Evolutionary conservation across 768 basidiomycete species (phyloP).

Genomic region (Guyanaporus albipodus): DNA sequence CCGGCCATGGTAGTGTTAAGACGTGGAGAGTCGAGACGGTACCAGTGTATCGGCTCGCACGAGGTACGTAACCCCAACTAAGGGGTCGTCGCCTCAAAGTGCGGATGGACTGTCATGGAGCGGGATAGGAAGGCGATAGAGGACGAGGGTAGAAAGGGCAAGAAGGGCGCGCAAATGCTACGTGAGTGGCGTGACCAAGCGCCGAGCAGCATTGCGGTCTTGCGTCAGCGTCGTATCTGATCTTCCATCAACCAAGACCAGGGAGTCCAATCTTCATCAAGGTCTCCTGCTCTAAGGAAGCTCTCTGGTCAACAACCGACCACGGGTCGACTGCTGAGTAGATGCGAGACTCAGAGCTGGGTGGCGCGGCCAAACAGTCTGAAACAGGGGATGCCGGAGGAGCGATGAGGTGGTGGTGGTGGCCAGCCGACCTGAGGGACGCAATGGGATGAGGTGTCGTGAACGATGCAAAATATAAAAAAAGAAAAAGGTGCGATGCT

Average conservation of each 20-base stretch:
- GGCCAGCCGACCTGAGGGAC: constrained; percentile 25
- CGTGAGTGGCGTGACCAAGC: constrained; percentile 44
- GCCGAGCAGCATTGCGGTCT: constrained; percentile 62
- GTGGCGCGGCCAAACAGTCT: constrained; percentile 55
- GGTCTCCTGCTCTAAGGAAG: constrained; percentile 29
- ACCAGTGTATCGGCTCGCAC: constrained; percentile 74
- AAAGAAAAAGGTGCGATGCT: constrained; percentile 32
- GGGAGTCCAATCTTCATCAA: constrained; percentile 49
- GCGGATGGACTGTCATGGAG: constrained; percentile 48
- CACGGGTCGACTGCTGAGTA: constrained; percentile 38
- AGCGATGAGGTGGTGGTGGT: constrained; percentile 8
- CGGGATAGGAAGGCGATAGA: constrained; percentile 42
- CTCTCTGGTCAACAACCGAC: constrained; percentile 27
- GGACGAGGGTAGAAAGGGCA: constrained; percentile 40
- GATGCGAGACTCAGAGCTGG: constrained; percentile 31
- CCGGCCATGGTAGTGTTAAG: constrained; percentile 17
- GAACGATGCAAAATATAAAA: constrained; percentile 41
- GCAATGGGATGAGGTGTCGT: constrained; percentile 28
- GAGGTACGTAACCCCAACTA: constrained; percentile 77
- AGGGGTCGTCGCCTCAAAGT: constrained; percentile 79
- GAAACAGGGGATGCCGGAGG: constrained; percentile 15
- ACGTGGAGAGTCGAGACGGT: constrained; percentile 35
- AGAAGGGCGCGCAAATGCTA: constrained; percentile 46
- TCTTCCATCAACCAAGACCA: constrained; percentile 50
- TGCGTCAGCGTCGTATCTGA: constrained; percentile 63